Evolutionary conservation across 1,284 basidiomycete genomes (phyloP), one percentile per base, ranked within the genome.

Genomic region (Moniliella sp.): DNA sequence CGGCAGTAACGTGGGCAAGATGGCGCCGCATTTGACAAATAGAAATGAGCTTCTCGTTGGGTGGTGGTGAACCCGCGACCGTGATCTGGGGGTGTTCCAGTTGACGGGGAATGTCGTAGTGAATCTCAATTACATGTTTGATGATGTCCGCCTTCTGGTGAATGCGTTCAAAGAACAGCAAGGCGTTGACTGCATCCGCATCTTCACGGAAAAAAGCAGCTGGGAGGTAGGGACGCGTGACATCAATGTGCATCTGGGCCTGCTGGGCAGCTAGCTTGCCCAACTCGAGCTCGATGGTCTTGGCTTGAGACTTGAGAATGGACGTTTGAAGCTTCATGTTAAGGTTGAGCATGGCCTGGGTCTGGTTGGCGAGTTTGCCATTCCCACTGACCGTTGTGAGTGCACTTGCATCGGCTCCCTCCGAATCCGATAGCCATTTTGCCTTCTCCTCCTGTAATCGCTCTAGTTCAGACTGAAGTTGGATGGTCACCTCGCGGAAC

Each of bases 161-260:
- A 43, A 59, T 51, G 13, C 56, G 43, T 15, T 50, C 41, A 45
- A 56, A 54, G 34, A 56, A 49, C 9, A 59, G 47, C 29, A 59
- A 33, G 16, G 45, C 41, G 5, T 40, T 35, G 18, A 55, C 41
- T 4, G 52, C 51, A 23, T 50, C 45, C 4, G 46, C 42, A 30
- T 57, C 56, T 15, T 37, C 45, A 19, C 50, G 45, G 28, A 45
- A 48, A 40, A 43, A 57, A 5, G 39, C 41, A 3, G 40, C 33
- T 1, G 54, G 52, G 14, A 57, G 34, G 34, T 59, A 59, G 2
- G 46, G 37, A 4, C 40, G 39, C 7, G 44, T 41, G 34, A 59
- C 50, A 19, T 52, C 42, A n/a, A 57, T 38, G 17, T 50, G 46
- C 28, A 34, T 32, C 11, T 36, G 39, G 1, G 47, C 45, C 32